phyloP scores from a whole-genome alignment of 1,284 basidiomycete genomes.

The Puccinia polysora region DNA sequence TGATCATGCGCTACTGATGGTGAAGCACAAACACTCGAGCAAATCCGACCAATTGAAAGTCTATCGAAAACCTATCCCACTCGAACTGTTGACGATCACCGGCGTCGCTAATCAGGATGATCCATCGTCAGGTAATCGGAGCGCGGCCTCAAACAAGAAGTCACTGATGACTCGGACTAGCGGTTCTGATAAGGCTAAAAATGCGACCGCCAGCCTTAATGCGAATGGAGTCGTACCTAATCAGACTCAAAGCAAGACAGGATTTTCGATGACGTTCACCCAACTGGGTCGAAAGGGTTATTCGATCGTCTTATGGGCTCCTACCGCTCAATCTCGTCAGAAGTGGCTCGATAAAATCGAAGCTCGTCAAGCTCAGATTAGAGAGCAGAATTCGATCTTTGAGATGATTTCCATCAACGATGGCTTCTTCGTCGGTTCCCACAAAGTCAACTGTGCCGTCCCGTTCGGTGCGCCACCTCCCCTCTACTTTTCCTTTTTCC shows the following conservation, averaged over 20 bases:
- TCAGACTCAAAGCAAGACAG: conserved; percentile 63
- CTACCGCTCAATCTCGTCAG: conserved; percentile 73
- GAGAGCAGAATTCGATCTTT: conserved; percentile 80
- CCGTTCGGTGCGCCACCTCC: conserved; percentile 18
- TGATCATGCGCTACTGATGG: conserved; percentile 93
- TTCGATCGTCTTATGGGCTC: conserved; percentile 86
- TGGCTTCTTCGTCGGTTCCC: conserved; percentile 74
- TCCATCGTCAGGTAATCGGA: background rate
- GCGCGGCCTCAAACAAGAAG: conserved; percentile 52
- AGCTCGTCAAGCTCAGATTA: conserved; percentile 78
- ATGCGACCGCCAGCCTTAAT: conserved; percentile 21
- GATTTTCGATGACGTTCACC: conserved; percentile 85
- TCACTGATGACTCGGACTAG: conserved; percentile 57
- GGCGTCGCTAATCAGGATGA: conserved; percentile 65
- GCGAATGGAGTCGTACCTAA: conserved; percentile 21
- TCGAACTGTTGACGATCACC: conserved; percentile 82
- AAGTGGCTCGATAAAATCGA: conserved; percentile 94
- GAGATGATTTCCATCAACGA: conserved; percentile 80
- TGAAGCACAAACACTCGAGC: conserved; percentile 77
- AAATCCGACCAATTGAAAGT: conserved; percentile 91
- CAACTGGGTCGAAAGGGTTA: conserved; percentile 92
- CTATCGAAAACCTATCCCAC: conserved; percentile 91
- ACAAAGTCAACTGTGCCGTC: conserved; percentile 61
- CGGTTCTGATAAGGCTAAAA: conserved; percentile 47
- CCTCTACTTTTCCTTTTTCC: background rate